These are phyloP conservation scores for Tubosaeta brunneosetosa DNA, from an alignment of 768 basidiomycete species.

Conservation along the genomic window DNA sequence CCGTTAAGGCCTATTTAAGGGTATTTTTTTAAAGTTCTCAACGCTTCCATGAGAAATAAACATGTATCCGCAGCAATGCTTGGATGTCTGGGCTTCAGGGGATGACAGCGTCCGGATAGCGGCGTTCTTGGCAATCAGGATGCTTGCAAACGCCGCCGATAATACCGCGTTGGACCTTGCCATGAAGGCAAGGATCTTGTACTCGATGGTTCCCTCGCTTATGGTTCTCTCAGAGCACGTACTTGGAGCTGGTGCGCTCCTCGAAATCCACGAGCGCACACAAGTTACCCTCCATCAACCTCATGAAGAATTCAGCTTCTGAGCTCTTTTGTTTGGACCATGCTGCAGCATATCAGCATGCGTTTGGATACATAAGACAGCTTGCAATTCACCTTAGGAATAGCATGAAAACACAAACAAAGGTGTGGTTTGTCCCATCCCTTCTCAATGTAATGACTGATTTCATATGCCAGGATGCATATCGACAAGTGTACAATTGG, in stretches of 20 bases:
- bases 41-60: neutral
- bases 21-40: slow-evolving; percentile 35
- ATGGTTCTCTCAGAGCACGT: slow-evolving; percentile 59
- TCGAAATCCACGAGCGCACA: slow-evolving; percentile 82
- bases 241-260: slow-evolving; percentile 78
- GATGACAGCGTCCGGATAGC: slow-evolving; percentile 80
- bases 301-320: slow-evolving; percentile 97
- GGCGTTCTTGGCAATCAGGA: slow-evolving; percentile 80
- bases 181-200: slow-evolving; percentile 57
- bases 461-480: slow-evolving; percentile 61
- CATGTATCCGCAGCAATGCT: slow-evolving; percentile 53
- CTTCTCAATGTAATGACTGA: slow-evolving; percentile 5
- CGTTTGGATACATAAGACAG: slow-evolving; percentile 93
- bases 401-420: slow-evolving; percentile 84
- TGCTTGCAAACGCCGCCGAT: slow-evolving; percentile 72
- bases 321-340: slow-evolving; percentile 84
- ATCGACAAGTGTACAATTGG: slow-evolving; percentile 97
- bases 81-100: slow-evolving; percentile 79
- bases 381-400: slow-evolving; percentile 89
- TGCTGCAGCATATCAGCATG: slow-evolving; percentile 80
- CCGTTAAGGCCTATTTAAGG: slow-evolving; percentile 84
- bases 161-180: slow-evolving; percentile 79
- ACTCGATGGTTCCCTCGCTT: neutral
- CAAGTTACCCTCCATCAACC: slow-evolving; percentile 84
- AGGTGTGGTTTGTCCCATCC: slow-evolving; percentile 41